Conservation (phyloP, 495 filamentous ascomycete genomes). For the Penicillium roqueforti region DNA sequence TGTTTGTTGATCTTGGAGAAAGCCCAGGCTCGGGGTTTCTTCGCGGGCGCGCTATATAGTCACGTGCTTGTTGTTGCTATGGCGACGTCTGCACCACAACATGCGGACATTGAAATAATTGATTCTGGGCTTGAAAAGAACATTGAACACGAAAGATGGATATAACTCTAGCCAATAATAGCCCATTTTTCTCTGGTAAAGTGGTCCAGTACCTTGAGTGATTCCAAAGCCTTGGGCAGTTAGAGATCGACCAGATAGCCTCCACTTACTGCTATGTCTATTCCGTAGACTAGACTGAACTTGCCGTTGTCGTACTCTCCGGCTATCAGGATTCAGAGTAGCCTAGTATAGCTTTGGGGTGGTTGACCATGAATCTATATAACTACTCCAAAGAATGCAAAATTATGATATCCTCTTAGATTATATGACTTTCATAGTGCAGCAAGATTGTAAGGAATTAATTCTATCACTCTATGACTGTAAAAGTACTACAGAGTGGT, state of each 20-base stretch:
- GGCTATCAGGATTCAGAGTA: no score
- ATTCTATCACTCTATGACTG: neutral
- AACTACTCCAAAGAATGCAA: neutral
- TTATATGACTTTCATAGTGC: neutral
- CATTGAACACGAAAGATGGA: neutral
- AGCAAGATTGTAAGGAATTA: no score
- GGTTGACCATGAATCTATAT: neutral
- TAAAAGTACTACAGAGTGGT: neutral
- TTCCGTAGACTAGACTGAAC: neutral
- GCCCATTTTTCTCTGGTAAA: neutral
- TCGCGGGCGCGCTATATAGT: slow-evolving; percentile 17
- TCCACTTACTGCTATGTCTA: neutral
- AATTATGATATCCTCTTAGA: neutral
- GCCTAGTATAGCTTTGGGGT: no score
- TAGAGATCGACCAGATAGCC: neutral
- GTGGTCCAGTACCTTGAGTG: neutral
- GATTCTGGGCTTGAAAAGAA: neutral
- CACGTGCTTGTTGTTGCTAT: slow-evolving; percentile 24
- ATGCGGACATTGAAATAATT: neutral
- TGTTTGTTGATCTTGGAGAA: slow-evolving; percentile 28
- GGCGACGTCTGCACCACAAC: slow-evolving; percentile 19
- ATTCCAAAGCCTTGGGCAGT: no score
- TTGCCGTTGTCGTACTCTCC: neutral
- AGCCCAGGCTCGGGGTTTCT: slow-evolving; percentile 21
- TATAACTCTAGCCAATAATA: neutral